Conservation (phyloP, 2,329 filamentous ascomycete species). For the Aciculosporium take region DNA sequence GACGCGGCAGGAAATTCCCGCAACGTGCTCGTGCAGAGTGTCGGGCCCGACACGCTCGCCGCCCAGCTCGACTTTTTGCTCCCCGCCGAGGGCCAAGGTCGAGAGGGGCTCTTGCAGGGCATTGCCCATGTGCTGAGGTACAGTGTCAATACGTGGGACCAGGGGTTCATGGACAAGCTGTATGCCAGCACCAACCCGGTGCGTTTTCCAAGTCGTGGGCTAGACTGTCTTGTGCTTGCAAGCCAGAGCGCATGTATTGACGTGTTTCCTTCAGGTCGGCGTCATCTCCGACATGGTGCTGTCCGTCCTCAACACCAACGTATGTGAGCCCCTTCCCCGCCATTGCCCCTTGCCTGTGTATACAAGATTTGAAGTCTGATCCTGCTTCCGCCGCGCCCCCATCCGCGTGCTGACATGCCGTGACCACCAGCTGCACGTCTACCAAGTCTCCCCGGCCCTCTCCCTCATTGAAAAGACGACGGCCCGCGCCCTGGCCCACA, state of each 20-base stretch:
- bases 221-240: background rate
- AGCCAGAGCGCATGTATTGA: background rate
- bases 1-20: conserved; percentile 24
- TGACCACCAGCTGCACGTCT: conserved; percentile 57
- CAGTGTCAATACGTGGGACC: conserved; percentile 97
- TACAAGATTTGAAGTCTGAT: too few species aligned
- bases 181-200: conserved; percentile 82
- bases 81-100: conserved; percentile 44
- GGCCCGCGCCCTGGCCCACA: conserved; percentile 52
- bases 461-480: conserved; percentile 80
- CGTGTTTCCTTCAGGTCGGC: conserved; percentile 47
- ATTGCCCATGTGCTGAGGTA: conserved; percentile 62
- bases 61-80: conserved; percentile 44
- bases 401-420: conserved; percentile 1
- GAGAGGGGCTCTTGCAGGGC: conserved; percentile 58
- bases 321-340: conserved; percentile 30
- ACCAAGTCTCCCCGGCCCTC: conserved; percentile 80
- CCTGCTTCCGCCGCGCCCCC: background rate
- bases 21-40: conserved; percentile 50
- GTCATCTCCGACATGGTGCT: conserved; percentile 75
- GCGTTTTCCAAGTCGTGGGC: conserved; percentile 14
- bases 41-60: conserved; percentile 42
- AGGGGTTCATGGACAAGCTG: conserved; percentile 90
- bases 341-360: background rate
- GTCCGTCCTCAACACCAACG: conserved; percentile 79